Percentiles rank a stretch among this genome's conserved stretches.
Evolutionary conservation across 83 land plant species (phyloP).

Genomic region (Larix sibirica): DNA sequence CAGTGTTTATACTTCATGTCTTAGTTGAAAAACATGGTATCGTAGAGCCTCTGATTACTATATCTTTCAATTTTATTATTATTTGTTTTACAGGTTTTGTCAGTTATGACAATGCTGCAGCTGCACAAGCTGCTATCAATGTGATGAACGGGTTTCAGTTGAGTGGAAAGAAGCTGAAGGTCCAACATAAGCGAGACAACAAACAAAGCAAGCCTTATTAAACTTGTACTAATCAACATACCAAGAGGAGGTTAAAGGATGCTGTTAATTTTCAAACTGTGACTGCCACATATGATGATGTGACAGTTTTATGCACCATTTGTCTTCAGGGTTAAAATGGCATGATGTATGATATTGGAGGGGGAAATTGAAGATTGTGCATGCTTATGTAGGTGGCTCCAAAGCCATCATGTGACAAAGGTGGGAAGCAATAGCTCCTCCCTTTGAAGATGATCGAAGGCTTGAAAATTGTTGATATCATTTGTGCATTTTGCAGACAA

Average conservation of each 20-base stretch:
- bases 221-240: conserved; percentile 7
- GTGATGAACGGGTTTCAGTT: conserved; percentile 90
- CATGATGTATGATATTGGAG: conserved; percentile 16
- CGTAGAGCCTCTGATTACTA: background rate
- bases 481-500: conserved; percentile 13
- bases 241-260: background rate
- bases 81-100: conserved; percentile 82
- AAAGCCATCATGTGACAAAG: conserved; percentile 10
- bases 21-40: no score
- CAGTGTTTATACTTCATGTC: no score
- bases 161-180: conserved; percentile 93
- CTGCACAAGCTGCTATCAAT: conserved; percentile 87
- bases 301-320: conserved; percentile 3
- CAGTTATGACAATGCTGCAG: conserved; percentile 81
- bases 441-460: conserved; percentile 16
- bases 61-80: background rate
- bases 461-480: conserved; percentile 7
- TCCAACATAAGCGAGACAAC: conserved; percentile 95
- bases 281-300: background rate
- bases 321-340: conserved; percentile 7
- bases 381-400: conserved; percentile 10
- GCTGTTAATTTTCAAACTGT: background rate
- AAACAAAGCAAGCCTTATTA: conserved; percentile 84
- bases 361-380: conserved; percentile 7
- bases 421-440: conserved; percentile 23